phyloP scores from a whole-genome alignment of 2,329 filamentous ascomycete genomes.

The Aphanocladium album region DNA sequence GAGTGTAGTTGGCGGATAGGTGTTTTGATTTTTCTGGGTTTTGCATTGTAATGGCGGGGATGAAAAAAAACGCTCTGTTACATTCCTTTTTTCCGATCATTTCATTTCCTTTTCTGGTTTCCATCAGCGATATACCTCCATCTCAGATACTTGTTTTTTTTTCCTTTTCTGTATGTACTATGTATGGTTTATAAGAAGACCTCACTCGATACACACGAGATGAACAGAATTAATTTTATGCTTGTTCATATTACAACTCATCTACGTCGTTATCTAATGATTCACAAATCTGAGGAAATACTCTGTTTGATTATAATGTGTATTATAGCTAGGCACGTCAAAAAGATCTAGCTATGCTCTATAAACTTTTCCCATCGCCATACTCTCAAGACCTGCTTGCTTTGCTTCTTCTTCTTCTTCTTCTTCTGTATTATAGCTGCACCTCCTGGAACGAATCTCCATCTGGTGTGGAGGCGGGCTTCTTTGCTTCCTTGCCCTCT shows the following conservation, averaged over 20 bases:
- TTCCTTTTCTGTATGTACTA: background rate
- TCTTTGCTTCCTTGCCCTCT: constrained; percentile 27
- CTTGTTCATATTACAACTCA: background rate
- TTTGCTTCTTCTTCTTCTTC: background rate
- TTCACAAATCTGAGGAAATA: background rate
- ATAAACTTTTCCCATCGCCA: background rate
- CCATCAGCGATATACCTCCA: constrained; percentile 5
- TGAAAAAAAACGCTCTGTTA: background rate
- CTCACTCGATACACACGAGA: background rate
- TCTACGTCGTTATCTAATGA: background rate
- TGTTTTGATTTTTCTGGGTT: background rate
- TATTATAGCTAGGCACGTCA: background rate
- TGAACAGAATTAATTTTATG: background rate
- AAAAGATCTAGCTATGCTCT: background rate
- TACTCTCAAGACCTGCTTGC: background rate
- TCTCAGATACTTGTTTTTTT: background rate
- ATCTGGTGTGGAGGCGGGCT: constrained; percentile 45
- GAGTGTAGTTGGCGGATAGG: background rate
- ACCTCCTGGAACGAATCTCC: constrained; percentile 61
- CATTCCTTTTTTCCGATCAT: background rate
- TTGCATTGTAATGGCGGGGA: background rate
- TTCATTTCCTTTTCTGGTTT: background rate
- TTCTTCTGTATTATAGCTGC: constrained; percentile 40
- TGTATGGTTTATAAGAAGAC: background rate
- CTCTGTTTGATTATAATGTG: background rate